Base-by-base conservation (phyloP, 2,329 filamentous ascomycete genomes). In the Fusarium armeniacum region DNA sequence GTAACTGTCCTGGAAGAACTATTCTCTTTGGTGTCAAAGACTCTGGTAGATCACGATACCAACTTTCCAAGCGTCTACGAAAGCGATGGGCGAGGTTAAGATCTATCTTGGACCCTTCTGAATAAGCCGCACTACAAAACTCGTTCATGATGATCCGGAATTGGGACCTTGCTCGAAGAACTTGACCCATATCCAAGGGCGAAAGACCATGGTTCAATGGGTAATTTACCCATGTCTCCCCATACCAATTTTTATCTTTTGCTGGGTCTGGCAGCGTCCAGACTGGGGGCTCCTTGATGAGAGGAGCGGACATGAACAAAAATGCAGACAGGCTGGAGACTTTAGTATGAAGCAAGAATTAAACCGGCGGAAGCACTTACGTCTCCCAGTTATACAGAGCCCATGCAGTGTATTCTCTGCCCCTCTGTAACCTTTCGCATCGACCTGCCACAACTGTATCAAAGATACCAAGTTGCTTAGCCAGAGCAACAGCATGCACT, bases 221-320 rank as follows among this genome's bases (percentile, higher is more conserved):
- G 55, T 82, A 83, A 22, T 72, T 77, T 1, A 81, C 59, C 73
- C 74, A 78, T 4, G 80, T 67, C 45, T 83, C 80, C 6, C 79
- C 78, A 32, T 80, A 81, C 73, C 75, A 81, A 0, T 52, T 45
- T 0, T 65, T 2, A 8, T 76, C 65, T 1, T 72, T 13, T 5
- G 57, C 46, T 0, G 74, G 65, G 24, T 78, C 73, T 11, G 79
- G 81, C 3, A 82, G 62, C 5, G 64, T 69, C 61, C 72, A 75
- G 4, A 51, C 28, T 1, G 81, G 80, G 0, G 78, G 76, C 5
- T 71, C 50, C 30, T 67, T 66, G 15, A 82, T 41, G 1, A 76
- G 45, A 0, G 80, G 79, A 9, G 69, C 49, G 8, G 69, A 61
- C 56, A 72, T 69, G 33, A 78, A 77, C 3, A 67, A 74, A 28